A percentile compares a stretch with the other conserved stretches of the same genome.
Evolutionary conservation across 306 rosid genomes (phyloP).

Genomic region (Erythrophleum fordii): DNA sequence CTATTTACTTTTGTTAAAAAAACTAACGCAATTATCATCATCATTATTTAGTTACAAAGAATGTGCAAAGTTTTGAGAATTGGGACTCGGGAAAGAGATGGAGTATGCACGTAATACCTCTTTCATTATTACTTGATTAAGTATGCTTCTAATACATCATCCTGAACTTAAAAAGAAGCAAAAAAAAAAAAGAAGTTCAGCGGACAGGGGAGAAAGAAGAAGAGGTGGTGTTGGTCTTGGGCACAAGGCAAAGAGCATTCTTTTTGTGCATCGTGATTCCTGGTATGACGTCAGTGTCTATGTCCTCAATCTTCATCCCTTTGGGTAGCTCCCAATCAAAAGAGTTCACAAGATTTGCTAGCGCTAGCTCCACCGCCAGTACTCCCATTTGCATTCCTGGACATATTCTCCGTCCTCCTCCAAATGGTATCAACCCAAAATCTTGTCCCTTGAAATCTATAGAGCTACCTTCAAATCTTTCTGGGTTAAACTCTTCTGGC

Average conservation of each 20-base stretch:
- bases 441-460: conserved; percentile 2
- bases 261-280: neutral
- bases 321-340: neutral
- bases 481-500: neutral
- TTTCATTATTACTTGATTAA: no score
- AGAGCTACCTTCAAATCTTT: neutral
- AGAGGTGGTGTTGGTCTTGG: neutral
- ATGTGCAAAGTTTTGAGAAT: no score
- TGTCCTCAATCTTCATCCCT: neutral
- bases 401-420: neutral
- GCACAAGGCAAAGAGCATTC: conserved; percentile 6
- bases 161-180: no score
- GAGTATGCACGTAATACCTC: no score
- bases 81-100: no score
- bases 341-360: neutral
- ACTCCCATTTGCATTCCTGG: neutral
- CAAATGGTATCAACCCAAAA: neutral
- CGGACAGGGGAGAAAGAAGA: no score
- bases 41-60: no score
- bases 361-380: neutral
- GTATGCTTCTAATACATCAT: no score
- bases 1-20: no score
- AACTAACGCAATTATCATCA: no score
- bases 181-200: no score
- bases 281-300: neutral